Evolutionary conservation across 23 red algal genomes (phyloP).

Genomic region (Gracilaria caudata): DNA sequence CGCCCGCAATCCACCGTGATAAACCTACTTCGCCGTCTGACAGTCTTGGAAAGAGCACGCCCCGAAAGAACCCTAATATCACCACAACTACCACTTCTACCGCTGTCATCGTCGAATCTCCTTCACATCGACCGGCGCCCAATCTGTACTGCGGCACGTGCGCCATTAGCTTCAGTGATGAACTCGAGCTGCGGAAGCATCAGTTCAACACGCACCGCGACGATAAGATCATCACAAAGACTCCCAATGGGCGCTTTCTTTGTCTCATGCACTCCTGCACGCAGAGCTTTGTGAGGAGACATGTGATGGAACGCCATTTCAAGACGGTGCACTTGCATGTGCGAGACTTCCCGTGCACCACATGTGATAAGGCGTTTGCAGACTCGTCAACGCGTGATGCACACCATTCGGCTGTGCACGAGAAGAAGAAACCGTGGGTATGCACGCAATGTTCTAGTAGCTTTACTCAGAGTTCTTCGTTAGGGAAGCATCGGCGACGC

Average conservation of each 20-base stretch:
- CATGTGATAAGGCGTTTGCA: conserved; percentile 54
- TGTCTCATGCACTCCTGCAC: conserved; percentile 66
- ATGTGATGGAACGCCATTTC: conserved; percentile 73
- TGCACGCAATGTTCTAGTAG: conserved; percentile 60
- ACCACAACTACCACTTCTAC: conserved; percentile 11
- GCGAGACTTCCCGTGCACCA: conserved; percentile 46
- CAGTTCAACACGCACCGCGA: conserved; percentile 47
- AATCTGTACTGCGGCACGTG: conserved; percentile 36
- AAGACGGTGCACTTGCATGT: conserved; percentile 64
- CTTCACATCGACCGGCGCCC: neutral
- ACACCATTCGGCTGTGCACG: conserved; percentile 61
- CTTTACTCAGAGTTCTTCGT: conserved; percentile 68
- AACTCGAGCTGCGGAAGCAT: conserved; percentile 57
- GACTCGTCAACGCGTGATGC: conserved; percentile 58
- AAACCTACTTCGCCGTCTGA: neutral
- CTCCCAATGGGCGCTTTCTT: conserved; percentile 48
- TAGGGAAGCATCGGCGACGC: conserved; percentile 55
- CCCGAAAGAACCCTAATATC: neutral
- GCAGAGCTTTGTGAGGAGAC: conserved; percentile 60
- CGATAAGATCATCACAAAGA: conserved; percentile 32
- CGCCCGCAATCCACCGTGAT: neutral
- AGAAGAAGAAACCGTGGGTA: conserved; percentile 65
- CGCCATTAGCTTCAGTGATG: conserved; percentile 13
- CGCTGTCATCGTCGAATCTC: conserved; percentile 5
- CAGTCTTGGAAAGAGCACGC: neutral